phyloP scores from a whole-genome alignment of 768 basidiomycete species.

The Russula ochroleuca region DNA sequence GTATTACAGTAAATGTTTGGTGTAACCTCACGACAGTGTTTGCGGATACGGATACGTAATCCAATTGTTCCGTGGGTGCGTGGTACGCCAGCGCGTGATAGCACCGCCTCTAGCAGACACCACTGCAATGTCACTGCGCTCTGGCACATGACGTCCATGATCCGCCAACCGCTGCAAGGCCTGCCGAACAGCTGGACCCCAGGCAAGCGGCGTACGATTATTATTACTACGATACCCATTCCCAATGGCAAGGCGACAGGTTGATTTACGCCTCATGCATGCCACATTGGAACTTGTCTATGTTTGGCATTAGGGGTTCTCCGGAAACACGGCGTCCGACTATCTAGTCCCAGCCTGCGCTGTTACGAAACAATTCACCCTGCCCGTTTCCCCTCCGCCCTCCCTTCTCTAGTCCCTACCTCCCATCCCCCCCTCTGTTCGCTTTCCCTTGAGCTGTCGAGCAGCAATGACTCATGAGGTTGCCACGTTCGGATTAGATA shows the following conservation, averaged over 20 bases:
- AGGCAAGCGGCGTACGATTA: slow-evolving; percentile 2
- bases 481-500: no score
- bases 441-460: no score
- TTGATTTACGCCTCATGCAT: not conserved
- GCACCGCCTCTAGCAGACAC: not conserved
- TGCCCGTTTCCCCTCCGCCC: no score
- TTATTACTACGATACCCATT: not conserved
- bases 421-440: no score
- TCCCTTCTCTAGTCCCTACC: no score
- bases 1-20: no score
- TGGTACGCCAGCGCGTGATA: slow-evolving; percentile 6
- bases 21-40: no score
- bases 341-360: no score
- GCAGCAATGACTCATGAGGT: no score
- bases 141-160: slow-evolving; percentile 8
- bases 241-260: not conserved
- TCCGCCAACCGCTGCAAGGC: slow-evolving; percentile 2
- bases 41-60: no score
- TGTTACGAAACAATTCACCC: no score
- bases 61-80: not conserved
- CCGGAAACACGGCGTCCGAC: not conserved
- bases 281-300: not conserved
- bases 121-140: no score
- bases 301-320: not conserved
- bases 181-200: not conserved